Conservation (phyloP, 257 asterid genomes). For the Solanum appendiculatum region DNA sequence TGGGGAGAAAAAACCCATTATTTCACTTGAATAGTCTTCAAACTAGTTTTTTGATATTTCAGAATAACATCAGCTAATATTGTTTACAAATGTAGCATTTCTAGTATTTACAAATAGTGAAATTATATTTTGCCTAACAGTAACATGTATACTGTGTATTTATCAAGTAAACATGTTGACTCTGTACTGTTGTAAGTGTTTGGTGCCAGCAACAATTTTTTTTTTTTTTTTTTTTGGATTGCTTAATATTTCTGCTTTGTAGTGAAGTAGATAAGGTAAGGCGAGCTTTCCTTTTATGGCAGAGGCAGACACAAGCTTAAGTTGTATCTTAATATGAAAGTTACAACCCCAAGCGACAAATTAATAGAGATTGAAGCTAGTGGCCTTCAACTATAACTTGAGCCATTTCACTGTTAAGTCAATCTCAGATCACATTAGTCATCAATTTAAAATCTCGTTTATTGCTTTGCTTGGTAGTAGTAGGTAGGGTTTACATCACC, state of each 20-base stretch:
- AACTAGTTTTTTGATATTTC: background rate
- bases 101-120: too few species aligned
- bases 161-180: background rate
- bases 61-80: background rate
- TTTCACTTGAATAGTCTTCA: background rate
- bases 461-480: background rate
- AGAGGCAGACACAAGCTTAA: too few species aligned
- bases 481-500: too few species aligned
- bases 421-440: background rate
- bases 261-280: too few species aligned
- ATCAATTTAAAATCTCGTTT: background rate
- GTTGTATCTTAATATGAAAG: too few species aligned
- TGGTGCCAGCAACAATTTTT: too few species aligned
- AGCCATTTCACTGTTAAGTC: background rate
- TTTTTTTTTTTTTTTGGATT: too few species aligned
- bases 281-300: too few species aligned
- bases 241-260: too few species aligned
- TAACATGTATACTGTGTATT: background rate
- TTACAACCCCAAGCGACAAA: too few species aligned
- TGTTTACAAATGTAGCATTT: background rate
- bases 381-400: background rate
- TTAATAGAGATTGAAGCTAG: background rate
- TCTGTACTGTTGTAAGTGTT: background rate
- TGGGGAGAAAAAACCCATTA: background rate
- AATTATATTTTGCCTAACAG: background rate